These are phyloP conservation scores for Sanchytrium tribonematis DNA, from an alignment of 371 early-diverging fungal species.

Conservation along the genomic window DNA sequence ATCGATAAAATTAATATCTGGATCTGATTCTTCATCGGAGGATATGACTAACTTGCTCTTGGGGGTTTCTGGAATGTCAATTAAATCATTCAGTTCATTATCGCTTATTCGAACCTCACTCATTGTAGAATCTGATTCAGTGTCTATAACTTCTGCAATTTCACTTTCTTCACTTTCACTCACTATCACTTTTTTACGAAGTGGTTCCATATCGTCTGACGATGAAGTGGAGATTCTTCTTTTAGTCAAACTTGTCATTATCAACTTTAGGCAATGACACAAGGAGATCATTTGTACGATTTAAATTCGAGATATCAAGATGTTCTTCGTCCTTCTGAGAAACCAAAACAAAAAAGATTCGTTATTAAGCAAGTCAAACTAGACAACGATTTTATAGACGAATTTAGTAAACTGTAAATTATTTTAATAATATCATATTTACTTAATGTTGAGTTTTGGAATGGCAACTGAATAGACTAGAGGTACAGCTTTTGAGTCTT, in stretches of 20 bases:
- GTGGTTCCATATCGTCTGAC: too few relatives aligned
- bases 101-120: neutral
- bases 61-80: neutral
- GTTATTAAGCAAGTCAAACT: neutral
- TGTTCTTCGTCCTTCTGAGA: too few relatives aligned
- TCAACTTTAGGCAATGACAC: too few relatives aligned
- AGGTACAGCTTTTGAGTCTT: neutral
- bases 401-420: neutral
- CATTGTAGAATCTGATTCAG: neutral
- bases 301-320: too few relatives aligned
- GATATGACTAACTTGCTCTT: neutral
- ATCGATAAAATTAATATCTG: neutral
- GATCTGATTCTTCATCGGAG: neutral
- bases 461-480: neutral
- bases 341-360: neutral
- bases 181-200: too few relatives aligned
- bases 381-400: neutral
- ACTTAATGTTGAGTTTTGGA: neutral
- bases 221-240: too few relatives aligned
- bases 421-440: too few relatives aligned
- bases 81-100: neutral
- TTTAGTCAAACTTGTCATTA: too few relatives aligned
- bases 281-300: too few relatives aligned
- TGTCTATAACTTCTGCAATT: too few relatives aligned
- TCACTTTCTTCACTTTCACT: too few relatives aligned